Evolutionary conservation across 345 rosid species (phyloP).

Genomic region (Murraya paniculata): DNA sequence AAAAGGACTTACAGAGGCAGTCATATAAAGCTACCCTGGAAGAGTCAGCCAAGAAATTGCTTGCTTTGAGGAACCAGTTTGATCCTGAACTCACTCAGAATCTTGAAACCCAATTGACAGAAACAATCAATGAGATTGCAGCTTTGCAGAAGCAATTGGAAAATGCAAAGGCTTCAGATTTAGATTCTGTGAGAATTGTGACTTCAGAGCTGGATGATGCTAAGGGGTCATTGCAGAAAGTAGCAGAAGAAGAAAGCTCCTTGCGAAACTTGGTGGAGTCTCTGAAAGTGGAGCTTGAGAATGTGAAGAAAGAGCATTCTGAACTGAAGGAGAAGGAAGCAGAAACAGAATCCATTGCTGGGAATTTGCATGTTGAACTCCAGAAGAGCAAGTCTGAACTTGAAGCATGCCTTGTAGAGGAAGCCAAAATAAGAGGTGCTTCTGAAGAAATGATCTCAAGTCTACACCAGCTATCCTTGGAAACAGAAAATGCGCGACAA

Average conservation of each 20-base stretch:
- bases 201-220: constrained; percentile 80
- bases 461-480: constrained; percentile 62
- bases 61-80: constrained; percentile 54
- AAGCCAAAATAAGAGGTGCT: constrained; percentile 61
- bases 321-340: constrained; percentile 79
- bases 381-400: constrained; percentile 74
- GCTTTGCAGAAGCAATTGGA: constrained; percentile 65
- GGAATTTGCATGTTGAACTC: constrained; percentile 76
- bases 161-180: constrained; percentile 70
- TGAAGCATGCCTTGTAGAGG: constrained; percentile 59
- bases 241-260: constrained; percentile 73
- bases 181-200: constrained; percentile 62
- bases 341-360: constrained; percentile 79
- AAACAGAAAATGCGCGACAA: constrained; percentile 59
- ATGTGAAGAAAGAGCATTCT: constrained; percentile 64
- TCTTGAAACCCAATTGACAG: constrained; percentile 64
- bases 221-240: constrained; percentile 68
- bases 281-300: constrained; percentile 67
- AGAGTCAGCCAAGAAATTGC: constrained; percentile 57
- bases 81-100: constrained; percentile 62
- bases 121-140: constrained; percentile 57
- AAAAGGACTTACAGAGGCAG: constrained; percentile 61
- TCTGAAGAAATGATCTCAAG: constrained; percentile 81
- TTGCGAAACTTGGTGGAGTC: constrained; percentile 61
- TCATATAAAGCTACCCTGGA: constrained; percentile 62